Percentiles rank a stretch among this genome's conserved stretches.
phyloP scores from a whole-genome alignment of 2,329 filamentous ascomycete genomes.

The Botrytis fabae region DNA sequence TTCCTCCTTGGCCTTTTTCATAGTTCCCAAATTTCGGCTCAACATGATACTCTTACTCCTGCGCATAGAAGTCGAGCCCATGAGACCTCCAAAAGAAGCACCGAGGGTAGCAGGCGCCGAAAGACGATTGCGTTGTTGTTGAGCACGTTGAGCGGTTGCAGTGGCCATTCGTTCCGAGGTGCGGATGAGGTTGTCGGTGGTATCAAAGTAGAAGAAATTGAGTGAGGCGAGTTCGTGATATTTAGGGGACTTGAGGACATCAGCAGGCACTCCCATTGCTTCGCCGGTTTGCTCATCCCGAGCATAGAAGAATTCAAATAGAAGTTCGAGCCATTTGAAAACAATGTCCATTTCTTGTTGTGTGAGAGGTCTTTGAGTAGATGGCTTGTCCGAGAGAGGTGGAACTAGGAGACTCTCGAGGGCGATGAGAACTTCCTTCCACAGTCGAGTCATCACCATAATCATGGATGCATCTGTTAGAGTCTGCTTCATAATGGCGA shows the following conservation, averaged over 20 bases:
- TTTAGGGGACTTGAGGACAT: constrained; percentile 94
- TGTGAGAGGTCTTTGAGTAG: constrained; percentile 76
- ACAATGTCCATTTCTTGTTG: constrained; percentile 92
- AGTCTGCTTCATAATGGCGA: constrained; percentile 97
- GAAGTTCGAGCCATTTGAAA: constrained; percentile 87
- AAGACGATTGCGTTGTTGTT: constrained; percentile 71
- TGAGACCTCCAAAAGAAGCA: constrained; percentile 55
- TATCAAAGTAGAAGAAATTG: constrained; percentile 98
- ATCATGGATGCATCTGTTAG: constrained; percentile 95
- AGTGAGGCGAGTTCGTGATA: constrained; percentile 96
- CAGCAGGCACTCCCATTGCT: constrained; percentile 82
- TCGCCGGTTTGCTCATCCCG: constrained; percentile 81
- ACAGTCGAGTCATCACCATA: constrained; percentile 95
- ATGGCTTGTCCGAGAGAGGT: constrained; percentile 91
- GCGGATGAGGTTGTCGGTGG: constrained; percentile 85
- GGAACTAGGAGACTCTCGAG: constrained; percentile 89
- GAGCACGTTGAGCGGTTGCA: constrained; percentile 72
- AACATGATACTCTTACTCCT: constrained; percentile 85
- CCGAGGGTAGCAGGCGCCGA: constrained; percentile 64
- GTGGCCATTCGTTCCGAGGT: constrained; percentile 96
- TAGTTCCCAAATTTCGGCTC: constrained; percentile 89
- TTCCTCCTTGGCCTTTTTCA: constrained; percentile 93
- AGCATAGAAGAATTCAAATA: constrained; percentile 95
- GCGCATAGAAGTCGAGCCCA: constrained; percentile 68
- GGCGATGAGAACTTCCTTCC: constrained; percentile 95